Evolutionary conservation across 2,329 filamentous ascomycete species (phyloP).

Genomic region (Lachnum nothofagi): DNA sequence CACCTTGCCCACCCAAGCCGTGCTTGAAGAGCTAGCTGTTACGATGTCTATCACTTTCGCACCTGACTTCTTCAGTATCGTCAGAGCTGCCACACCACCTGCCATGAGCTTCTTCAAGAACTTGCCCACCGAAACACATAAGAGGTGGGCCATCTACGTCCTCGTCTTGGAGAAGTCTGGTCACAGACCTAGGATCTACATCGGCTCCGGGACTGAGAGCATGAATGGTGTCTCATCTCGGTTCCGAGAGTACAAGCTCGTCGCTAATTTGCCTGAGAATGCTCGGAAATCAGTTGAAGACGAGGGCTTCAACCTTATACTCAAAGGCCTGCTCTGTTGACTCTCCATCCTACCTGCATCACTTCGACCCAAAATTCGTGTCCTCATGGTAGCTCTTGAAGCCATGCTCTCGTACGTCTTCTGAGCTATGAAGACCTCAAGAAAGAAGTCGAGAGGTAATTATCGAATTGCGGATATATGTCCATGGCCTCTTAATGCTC

Average conservation of each 20-base stretch:
- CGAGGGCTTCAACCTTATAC: too few species aligned
- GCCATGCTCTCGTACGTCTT: too few species aligned
- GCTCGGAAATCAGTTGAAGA: too few species aligned
- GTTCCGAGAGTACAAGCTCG: not conserved
- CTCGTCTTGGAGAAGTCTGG: slow-evolving; percentile 6
- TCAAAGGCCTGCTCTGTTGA: too few species aligned
- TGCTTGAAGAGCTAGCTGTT: not conserved
- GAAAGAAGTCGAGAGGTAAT: too few species aligned
- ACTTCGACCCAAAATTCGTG: too few species aligned
- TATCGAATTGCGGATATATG: too few species aligned
- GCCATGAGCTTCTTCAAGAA: slow-evolving; percentile 8
- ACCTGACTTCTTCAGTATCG: slow-evolving; percentile 8
- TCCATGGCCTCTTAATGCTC: too few species aligned
- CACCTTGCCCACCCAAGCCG: not conserved
- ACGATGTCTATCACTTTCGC: slow-evolving; percentile 3
- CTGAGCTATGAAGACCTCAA: too few species aligned
- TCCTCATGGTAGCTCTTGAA: too few species aligned
- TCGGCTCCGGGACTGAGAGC: slow-evolving; percentile 23
- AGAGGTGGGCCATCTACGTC: slow-evolving; percentile 10
- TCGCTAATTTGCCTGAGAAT: too few species aligned
- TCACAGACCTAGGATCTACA: slow-evolving; percentile 7
- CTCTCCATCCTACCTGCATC: too few species aligned
- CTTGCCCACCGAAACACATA: not conserved
- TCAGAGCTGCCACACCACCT: slow-evolving; percentile 6
- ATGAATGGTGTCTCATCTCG: not conserved